Conservation (phyloP, 441 rosid genomes). For the Gossypium davidsonii region DNA sequence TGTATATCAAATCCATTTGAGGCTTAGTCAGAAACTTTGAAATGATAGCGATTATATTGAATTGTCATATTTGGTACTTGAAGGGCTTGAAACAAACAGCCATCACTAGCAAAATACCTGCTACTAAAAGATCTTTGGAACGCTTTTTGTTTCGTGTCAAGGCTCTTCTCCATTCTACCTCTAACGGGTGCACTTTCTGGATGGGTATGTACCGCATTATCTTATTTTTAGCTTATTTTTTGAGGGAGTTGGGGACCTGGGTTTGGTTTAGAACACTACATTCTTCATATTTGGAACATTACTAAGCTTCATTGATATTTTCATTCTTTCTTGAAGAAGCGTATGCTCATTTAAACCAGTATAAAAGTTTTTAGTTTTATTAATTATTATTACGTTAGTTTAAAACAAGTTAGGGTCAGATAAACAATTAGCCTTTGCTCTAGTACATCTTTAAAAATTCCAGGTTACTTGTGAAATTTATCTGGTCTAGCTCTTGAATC, state of each 20-base stretch:
- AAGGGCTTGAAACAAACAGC: conserved; percentile 73
- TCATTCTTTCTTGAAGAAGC: background rate
- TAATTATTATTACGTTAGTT: background rate
- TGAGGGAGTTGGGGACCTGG: background rate
- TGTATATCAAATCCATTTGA: background rate
- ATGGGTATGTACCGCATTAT: conserved; percentile 48
- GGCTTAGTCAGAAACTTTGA: background rate
- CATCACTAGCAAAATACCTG: conserved; percentile 71
- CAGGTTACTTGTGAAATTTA: too few species aligned
- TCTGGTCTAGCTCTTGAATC: too few species aligned
- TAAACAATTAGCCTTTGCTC: background rate
- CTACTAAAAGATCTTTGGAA: conserved; percentile 73
- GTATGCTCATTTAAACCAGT: background rate
- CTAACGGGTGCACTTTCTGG: conserved; percentile 74
- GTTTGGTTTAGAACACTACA: background rate
- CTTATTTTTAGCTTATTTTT: background rate
- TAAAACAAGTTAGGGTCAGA: background rate
- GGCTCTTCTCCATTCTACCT: conserved; percentile 65
- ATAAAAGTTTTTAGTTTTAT: background rate
- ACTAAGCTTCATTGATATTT: background rate
- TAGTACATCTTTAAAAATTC: too few species aligned
- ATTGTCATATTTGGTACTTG: conserved; percentile 16
- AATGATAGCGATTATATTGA: background rate
- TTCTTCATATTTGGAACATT: background rate
- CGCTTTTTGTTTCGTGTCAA: conserved; percentile 78